Evolutionary conservation across 2,329 filamentous ascomycete species (phyloP).

Genomic region (Penicillium sp.): DNA sequence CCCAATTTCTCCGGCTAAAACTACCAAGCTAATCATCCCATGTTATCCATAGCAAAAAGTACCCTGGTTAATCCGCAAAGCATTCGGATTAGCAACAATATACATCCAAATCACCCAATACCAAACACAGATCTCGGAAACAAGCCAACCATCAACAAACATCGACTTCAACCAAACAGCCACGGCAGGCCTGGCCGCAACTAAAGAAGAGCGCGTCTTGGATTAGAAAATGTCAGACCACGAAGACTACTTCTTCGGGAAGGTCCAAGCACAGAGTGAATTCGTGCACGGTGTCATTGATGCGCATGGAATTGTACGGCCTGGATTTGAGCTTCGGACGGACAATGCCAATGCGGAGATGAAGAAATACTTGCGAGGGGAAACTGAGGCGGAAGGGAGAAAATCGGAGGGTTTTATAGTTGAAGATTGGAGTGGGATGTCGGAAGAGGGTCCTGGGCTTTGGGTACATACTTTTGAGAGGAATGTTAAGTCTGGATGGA

Average conservation of each 20-base stretch:
- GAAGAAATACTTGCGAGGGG: background rate
- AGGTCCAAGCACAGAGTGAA: background rate
- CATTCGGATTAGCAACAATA: slow-evolving; percentile 4
- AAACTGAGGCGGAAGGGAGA: background rate
- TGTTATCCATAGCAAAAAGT: background rate
- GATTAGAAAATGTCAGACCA: slow-evolving; percentile 1
- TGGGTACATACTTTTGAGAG: slow-evolving; percentile 8
- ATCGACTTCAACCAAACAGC: slow-evolving; percentile 4
- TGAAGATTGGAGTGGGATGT: background rate
- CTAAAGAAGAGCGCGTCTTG: background rate
- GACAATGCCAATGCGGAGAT: background rate
- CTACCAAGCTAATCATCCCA: background rate
- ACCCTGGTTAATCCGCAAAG: slow-evolving; percentile 3
- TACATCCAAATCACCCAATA: slow-evolving; percentile 2
- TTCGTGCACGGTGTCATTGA: background rate
- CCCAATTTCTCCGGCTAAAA: background rate
- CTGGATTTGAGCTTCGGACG: background rate
- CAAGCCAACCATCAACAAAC: background rate
- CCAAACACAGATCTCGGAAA: background rate
- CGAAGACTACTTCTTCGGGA: slow-evolving; percentile 5
- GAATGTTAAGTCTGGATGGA: slow-evolving; percentile 2
- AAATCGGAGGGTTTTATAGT: background rate
- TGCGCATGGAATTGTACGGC: background rate
- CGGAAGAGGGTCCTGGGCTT: background rate
- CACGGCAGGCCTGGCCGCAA: background rate